Conservation (phyloP, 257 asterid species). For the Oldenlandia corymbosa region DNA sequence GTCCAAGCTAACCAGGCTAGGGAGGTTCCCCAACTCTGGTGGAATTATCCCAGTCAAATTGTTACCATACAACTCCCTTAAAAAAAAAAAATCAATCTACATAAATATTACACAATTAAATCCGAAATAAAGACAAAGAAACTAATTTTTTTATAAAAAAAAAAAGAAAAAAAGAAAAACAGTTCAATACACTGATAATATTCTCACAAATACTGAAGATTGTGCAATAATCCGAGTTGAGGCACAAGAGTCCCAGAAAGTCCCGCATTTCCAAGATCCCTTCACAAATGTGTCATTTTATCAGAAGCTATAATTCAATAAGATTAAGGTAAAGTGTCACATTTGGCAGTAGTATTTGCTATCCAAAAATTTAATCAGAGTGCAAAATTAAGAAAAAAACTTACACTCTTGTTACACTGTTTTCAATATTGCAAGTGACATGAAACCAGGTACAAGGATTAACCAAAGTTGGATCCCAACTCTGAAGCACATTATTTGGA, state of each 20-base stretch:
- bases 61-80: constrained; percentile 20
- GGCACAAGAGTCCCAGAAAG: constrained; percentile 33
- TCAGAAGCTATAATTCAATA: background rate
- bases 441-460: constrained; percentile 56
- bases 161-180: background rate
- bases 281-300: background rate
- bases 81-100: background rate
- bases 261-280: constrained; percentile 38
- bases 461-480: constrained; percentile 49
- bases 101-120: background rate
- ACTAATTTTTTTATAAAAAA: no score
- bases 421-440: constrained; percentile 30
- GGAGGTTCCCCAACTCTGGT: constrained; percentile 30
- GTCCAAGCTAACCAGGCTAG: constrained; percentile 24
- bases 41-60: constrained; percentile 38
- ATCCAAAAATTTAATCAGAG: no score
- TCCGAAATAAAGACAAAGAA: background rate
- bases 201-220: constrained; percentile 38
- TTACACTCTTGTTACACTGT: constrained; percentile 40
- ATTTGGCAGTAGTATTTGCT: no score
- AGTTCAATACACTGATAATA: background rate
- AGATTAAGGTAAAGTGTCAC: no score
- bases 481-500: constrained; percentile 47
- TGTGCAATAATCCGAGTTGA: constrained; percentile 21
- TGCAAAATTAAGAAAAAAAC: background rate